Evolutionary conservation across 1,284 basidiomycete genomes (phyloP).

Genomic region (Apiotrichum laibachii): DNA sequence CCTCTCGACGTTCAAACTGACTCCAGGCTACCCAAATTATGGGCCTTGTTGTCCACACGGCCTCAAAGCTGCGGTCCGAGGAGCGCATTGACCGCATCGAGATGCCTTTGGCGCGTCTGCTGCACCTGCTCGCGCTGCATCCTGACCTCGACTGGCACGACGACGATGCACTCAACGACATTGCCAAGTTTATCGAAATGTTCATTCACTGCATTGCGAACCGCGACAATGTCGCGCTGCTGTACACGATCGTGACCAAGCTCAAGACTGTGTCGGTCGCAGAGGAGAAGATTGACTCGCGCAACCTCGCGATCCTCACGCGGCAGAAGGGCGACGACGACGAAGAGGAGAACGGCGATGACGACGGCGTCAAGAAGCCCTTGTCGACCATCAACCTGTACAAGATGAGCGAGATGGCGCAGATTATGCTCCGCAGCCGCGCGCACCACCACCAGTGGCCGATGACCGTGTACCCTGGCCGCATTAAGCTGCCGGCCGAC

Average conservation of each 20-base stretch:
- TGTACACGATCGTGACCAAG: constrained; percentile 78
- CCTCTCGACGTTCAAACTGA: not conserved
- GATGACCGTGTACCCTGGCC: constrained; percentile 74
- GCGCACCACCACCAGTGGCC: constrained; percentile 70
- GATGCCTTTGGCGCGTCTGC: constrained; percentile 74
- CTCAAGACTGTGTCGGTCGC: constrained; percentile 74
- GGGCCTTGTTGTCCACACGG: constrained; percentile 13
- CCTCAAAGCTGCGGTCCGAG: constrained; percentile 49
- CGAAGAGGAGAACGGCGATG: not conserved
- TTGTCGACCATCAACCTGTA: constrained; percentile 63
- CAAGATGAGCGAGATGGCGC: constrained; percentile 80
- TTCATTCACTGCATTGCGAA: constrained; percentile 75
- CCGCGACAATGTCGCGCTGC: constrained; percentile 73
- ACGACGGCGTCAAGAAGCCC: not conserved
- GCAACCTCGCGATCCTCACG: too few species aligned
- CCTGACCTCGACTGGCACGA: constrained; percentile 56
- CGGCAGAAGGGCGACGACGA: not conserved
- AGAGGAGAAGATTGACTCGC: constrained; percentile 9
- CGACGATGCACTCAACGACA: constrained; percentile 63
- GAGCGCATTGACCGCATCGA: constrained; percentile 69
- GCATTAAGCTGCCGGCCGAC: constrained; percentile 74
- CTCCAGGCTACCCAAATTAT: constrained; percentile 31
- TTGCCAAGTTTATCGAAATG: constrained; percentile 83
- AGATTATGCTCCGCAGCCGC: constrained; percentile 73
- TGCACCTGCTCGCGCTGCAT: constrained; percentile 88